These are phyloP conservation scores for Penicillium desertorum DNA, from an alignment of 495 filamentous ascomycete species.

Conservation along the genomic window DNA sequence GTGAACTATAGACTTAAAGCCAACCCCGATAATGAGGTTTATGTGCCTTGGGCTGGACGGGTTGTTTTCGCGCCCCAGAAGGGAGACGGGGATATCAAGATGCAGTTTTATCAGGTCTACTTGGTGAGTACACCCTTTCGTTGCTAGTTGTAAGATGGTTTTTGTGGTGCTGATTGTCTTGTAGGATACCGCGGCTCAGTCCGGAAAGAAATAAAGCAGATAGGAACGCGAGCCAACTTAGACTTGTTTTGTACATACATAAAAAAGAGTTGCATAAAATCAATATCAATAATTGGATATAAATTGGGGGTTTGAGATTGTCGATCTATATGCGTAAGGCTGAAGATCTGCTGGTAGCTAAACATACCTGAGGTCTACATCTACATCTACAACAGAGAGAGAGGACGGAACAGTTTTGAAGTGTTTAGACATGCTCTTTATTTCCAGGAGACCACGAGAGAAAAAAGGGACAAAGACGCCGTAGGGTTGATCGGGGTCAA, in stretches of 20 bases:
- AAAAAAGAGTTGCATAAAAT: not conserved
- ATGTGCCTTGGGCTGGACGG: constrained; percentile 55
- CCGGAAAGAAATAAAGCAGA: constrained; percentile 36
- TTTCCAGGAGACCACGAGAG: constrained; percentile 41
- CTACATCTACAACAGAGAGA: constrained; percentile 13
- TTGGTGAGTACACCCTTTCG: constrained; percentile 46
- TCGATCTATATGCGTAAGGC: not conserved
- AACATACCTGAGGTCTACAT: constrained; percentile 8
- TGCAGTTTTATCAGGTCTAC: constrained; percentile 68
- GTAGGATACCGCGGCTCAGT: constrained; percentile 42
- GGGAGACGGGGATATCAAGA: constrained; percentile 48
- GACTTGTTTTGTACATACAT: not conserved
- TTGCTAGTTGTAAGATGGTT: constrained; percentile 6
- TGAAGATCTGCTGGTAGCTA: not conserved
- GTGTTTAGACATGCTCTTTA: constrained; percentile 41
- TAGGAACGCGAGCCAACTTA: not conserved
- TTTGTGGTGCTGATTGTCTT: constrained; percentile 7
- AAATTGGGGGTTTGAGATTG: not conserved
- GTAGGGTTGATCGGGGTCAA: constrained; percentile 30
- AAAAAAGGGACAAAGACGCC: constrained; percentile 37
- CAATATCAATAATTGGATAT: constrained; percentile 3
- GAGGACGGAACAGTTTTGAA: constrained; percentile 27
- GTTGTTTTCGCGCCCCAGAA: constrained; percentile 48
- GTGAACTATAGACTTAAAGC: constrained; percentile 57
- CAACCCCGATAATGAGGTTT: constrained; percentile 43